phyloP scores from a whole-genome alignment of 2,329 filamentous ascomycete species.

The Metarhizium sp. region DNA sequence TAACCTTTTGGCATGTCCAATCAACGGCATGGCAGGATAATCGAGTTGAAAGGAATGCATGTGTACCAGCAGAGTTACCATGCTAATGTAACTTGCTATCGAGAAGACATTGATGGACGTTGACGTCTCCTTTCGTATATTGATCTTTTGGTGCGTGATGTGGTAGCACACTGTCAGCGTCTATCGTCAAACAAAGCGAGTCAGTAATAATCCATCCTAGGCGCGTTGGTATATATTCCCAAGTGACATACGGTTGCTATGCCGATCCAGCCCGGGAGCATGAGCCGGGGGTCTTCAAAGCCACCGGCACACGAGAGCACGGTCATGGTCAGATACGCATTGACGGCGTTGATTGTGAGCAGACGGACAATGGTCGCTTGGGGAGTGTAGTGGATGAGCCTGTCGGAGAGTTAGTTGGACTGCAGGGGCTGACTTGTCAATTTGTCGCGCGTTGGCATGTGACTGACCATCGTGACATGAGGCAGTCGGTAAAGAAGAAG shows the following conservation, averaged over 20 bases:
- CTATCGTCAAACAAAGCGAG: conserved; percentile 23
- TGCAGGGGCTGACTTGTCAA: background rate
- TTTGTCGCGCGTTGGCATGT: background rate
- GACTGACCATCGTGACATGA: conserved; percentile 70
- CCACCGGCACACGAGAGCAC: conserved; percentile 62
- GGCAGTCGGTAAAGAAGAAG: conserved; percentile 76
- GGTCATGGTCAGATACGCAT: conserved; percentile 66
- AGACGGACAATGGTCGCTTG: conserved; percentile 73
- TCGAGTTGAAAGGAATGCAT: conserved; percentile 54
- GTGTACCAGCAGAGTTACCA: conserved; percentile 59
- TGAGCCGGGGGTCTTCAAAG: conserved; percentile 58
- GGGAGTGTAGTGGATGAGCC: conserved; percentile 78
- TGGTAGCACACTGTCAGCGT: conserved; percentile 68
- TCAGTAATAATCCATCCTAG: background rate
- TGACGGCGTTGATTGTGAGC: conserved; percentile 62
- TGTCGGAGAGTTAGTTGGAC: conserved; percentile 19
- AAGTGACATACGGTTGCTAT: conserved; percentile 57
- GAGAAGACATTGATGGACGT: conserved; percentile 72
- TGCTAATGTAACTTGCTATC: conserved; percentile 66
- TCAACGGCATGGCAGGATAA: conserved; percentile 50
- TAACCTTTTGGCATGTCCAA: conserved; percentile 27
- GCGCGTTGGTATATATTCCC: background rate
- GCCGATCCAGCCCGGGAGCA: conserved; percentile 69
- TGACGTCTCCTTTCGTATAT: conserved; percentile 69
- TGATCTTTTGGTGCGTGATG: conserved; percentile 67